Percentiles rank a stretch among this genome's conserved stretches.
Conservation (phyloP, 768 basidiomycete genomes). For the Termitomyces sp. region DNA sequence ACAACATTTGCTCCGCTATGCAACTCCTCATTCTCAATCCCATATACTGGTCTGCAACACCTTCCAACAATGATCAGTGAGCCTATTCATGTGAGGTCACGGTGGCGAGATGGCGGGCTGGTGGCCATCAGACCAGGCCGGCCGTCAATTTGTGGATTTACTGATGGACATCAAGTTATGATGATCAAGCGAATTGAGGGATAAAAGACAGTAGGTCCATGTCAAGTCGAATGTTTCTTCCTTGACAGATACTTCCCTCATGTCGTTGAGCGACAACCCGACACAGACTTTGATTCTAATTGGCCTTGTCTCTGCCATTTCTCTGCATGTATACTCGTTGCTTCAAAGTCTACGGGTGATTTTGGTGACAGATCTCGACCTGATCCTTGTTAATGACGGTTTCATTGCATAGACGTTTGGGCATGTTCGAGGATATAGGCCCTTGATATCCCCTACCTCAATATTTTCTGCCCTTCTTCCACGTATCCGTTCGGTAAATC, state of each 20-base stretch:
- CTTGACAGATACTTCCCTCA: not conserved
- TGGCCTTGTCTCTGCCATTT: constrained; percentile 1
- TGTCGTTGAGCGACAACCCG: not conserved
- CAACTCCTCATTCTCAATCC: too few relatives aligned
- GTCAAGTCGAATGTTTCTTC: too few relatives aligned
- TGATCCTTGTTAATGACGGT: not conserved
- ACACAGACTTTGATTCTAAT: not conserved
- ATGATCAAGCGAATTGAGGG: too few relatives aligned
- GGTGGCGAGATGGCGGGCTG: too few relatives aligned
- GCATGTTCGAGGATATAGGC: constrained; percentile 8
- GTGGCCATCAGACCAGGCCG: too few relatives aligned
- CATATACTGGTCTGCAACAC: too few relatives aligned
- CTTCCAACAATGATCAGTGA: too few relatives aligned
- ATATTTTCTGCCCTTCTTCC: constrained; percentile 9
- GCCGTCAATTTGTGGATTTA: too few relatives aligned
- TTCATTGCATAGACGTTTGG: not conserved
- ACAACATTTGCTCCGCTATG: too few relatives aligned
- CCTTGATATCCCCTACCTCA: constrained; percentile 10
- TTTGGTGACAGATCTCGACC: not conserved
- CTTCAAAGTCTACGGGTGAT: not conserved
- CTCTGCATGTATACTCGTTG: constrained; percentile 3
- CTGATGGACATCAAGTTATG: too few relatives aligned
- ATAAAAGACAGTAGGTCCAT: too few relatives aligned
- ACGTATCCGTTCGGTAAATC: constrained; percentile 7
- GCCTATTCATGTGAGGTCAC: too few relatives aligned